Evolutionary conservation across 2,329 filamentous ascomycete genomes (phyloP).

Genomic region (Aspergillus candidus): DNA sequence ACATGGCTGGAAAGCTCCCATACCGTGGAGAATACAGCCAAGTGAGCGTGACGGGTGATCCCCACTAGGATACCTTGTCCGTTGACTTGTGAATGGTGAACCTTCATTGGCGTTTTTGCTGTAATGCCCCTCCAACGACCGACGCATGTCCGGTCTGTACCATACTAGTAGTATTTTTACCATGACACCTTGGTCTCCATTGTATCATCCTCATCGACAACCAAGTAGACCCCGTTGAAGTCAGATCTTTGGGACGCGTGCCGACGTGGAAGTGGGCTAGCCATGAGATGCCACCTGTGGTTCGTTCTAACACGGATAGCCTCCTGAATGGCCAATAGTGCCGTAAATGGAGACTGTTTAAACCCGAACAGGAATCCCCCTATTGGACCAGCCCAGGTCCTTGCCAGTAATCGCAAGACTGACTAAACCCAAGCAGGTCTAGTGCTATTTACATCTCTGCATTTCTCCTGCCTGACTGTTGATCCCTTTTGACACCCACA

Average conservation of each 20-base stretch:
- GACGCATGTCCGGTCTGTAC: neutral
- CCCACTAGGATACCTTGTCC: neutral
- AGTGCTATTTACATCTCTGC: conserved; percentile 1
- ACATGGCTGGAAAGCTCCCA: conserved; percentile 39
- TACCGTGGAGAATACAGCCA: conserved; percentile 20
- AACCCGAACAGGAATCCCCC: conserved; percentile 17
- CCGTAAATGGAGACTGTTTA: conserved; percentile 14
- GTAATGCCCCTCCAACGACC: neutral
- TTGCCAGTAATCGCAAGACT: conserved; percentile 3
- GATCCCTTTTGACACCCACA: conserved; percentile 6
- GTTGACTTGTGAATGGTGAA: neutral
- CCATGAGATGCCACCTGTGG: conserved; percentile 15
- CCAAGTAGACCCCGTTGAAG: neutral
- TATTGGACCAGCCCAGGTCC: conserved; percentile 17
- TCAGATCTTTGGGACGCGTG: conserved; percentile 4
- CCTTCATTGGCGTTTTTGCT: neutral
- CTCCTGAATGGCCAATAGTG: conserved; percentile 5
- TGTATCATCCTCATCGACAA: neutral
- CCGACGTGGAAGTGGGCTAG: neutral
- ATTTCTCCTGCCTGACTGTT: conserved; percentile 3
- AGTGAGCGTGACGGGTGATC: conserved; percentile 9
- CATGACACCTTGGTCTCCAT: neutral
- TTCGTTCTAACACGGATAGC: conserved; percentile 25
- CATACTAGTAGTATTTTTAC: neutral
- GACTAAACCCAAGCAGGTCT: conserved; percentile 3